Percentiles rank a stretch among this genome's conserved stretches.
Evolutionary conservation across 2,329 filamentous ascomycete genomes (phyloP).

Genomic region (Penicillium capsulatum): DNA sequence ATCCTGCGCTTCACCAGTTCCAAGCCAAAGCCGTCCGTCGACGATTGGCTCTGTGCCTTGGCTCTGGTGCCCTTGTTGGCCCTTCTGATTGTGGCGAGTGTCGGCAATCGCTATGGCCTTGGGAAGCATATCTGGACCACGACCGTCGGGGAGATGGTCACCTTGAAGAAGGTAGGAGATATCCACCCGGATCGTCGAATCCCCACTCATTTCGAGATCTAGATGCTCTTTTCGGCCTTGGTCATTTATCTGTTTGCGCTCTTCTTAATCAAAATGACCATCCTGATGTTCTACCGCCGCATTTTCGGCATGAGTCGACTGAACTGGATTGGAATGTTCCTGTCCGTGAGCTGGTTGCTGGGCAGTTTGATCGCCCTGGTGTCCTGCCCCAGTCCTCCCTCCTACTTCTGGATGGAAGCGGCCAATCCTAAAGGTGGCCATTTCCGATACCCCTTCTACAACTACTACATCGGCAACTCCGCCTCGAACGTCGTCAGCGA

Average conservation of each 20-base stretch:
- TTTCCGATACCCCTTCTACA: constrained; percentile 9
- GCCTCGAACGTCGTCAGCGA: constrained; percentile 10
- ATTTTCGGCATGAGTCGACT: constrained; percentile 18
- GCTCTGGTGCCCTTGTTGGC: not conserved
- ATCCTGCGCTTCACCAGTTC: constrained; percentile 1
- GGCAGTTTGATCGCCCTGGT: constrained; percentile 10
- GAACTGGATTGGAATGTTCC: constrained; percentile 8
- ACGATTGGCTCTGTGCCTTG: constrained; percentile 4
- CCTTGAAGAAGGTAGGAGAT: constrained; percentile 5
- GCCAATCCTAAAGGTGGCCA: constrained; percentile 4
- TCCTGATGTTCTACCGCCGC: constrained; percentile 23
- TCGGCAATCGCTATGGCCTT: constrained; percentile 2
- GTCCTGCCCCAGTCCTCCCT: constrained; percentile 6
- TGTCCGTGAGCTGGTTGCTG: constrained; percentile 11
- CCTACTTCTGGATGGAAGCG: constrained; percentile 13
- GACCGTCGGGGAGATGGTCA: constrained; percentile 4
- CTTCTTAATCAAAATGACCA: constrained; percentile 17
- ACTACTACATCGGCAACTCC: constrained; percentile 15
- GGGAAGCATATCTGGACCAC: constrained; percentile 6
- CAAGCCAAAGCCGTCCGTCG: not conserved
- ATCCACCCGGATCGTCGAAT: not conserved
- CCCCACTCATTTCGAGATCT: constrained; percentile 15
- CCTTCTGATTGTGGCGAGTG: not conserved
- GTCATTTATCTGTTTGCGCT: constrained; percentile 14
- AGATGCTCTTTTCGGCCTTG: constrained; percentile 33